Conservation (phyloP, 2,329 filamentous ascomycete genomes). For the Penicillium sp. region DNA sequence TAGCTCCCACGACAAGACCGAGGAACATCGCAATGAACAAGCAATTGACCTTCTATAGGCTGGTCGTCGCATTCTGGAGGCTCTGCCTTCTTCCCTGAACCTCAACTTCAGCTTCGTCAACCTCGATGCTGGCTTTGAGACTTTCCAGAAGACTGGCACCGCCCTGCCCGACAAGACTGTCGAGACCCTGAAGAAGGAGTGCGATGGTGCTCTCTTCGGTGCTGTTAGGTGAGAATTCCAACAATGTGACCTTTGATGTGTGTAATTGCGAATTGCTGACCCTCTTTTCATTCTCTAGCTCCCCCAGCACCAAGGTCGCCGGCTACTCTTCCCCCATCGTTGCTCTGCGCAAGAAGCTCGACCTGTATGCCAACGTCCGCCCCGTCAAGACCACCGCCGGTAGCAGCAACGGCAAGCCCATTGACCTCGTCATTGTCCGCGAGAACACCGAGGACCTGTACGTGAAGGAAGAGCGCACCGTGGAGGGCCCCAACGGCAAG, state of each 20-base stretch:
- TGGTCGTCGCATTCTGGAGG: constrained; percentile 88
- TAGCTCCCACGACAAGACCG: constrained; percentile 19
- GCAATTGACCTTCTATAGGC: constrained; percentile 52
- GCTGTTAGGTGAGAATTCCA: constrained; percentile 70
- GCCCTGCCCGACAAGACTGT: constrained; percentile 92
- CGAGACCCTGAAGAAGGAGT: constrained; percentile 84
- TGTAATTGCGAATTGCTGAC: neutral
- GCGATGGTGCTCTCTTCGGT: constrained; percentile 94
- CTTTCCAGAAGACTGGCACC: constrained; percentile 86
- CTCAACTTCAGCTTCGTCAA: constrained; percentile 94
- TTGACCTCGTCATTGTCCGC: constrained; percentile 97
- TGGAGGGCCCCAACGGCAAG: constrained; percentile 72
- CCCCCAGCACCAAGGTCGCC: constrained; percentile 84
- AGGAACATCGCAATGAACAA: constrained; percentile 21
- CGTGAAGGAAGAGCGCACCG: constrained; percentile 94
- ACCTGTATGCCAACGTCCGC: constrained; percentile 96
- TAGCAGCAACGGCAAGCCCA: constrained; percentile 59
- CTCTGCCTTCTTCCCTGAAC: constrained; percentile 85
- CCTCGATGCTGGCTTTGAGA: constrained; percentile 90
- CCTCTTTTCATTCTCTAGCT: constrained; percentile 55
- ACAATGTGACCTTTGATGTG: neutral
- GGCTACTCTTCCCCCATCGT: constrained; percentile 98
- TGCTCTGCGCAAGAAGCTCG: constrained; percentile 90
- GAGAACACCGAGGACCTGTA: constrained; percentile 99
- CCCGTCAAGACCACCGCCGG: constrained; percentile 82